phyloP scores from a whole-genome alignment of 2,329 filamentous ascomycete genomes.

The Colletotrichum tanaceti region DNA sequence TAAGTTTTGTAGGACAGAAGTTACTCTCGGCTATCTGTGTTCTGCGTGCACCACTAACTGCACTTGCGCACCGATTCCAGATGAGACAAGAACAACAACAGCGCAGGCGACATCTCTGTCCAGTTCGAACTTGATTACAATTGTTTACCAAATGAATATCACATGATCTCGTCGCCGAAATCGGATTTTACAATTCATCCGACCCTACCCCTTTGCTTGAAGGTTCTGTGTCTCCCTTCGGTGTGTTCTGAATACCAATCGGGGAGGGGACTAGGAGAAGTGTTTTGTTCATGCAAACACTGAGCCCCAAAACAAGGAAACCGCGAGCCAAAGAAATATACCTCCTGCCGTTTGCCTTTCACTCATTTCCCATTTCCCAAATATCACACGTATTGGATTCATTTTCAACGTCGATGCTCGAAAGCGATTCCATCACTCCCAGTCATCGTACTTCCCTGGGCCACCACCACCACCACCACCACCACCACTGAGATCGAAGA shows the following conservation, averaged over 20 bases:
- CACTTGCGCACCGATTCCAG: background rate
- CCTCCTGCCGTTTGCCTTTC: slow-evolving; percentile 3
- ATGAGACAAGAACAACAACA: background rate
- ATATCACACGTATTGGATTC: background rate
- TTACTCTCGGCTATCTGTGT: background rate
- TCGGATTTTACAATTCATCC: slow-evolving; percentile 1
- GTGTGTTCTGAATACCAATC: slow-evolving; percentile 19
- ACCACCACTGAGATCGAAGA: slow-evolving; percentile 38
- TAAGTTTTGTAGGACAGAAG: background rate
- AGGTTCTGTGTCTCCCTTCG: slow-evolving; percentile 40
- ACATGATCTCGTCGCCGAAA: background rate
- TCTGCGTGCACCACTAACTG: background rate
- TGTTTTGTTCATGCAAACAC: slow-evolving; percentile 8
- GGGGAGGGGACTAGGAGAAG: background rate
- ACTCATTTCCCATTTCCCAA: background rate
- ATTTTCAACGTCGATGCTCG: background rate
- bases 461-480: slow-evolving; percentile 5
- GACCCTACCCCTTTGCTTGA: background rate
- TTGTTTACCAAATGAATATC: background rate
- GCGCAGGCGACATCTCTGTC: background rate
- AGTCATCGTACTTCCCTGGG: slow-evolving; percentile 35
- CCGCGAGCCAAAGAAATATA: background rate
- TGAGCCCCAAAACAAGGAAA: background rate
- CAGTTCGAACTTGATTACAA: background rate
- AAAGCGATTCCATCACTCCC: slow-evolving; percentile 5